A percentile compares a stretch with the other conserved stretches of the same genome.
Conservation (phyloP, 1,284 basidiomycete species). For the Leccinum pachyderme region DNA sequence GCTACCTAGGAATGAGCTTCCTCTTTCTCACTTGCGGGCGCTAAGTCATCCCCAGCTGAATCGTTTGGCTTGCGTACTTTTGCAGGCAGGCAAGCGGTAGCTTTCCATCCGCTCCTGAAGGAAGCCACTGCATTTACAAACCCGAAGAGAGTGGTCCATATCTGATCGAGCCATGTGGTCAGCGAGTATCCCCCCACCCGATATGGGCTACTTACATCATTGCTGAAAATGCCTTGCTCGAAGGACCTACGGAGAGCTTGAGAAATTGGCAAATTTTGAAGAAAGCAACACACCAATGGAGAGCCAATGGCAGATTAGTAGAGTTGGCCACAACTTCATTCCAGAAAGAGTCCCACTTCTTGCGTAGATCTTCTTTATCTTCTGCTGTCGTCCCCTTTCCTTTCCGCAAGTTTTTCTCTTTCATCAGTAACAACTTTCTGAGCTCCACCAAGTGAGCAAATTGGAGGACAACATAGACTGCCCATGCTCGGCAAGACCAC, state of each 20-base stretch:
- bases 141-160: constrained; percentile 62
- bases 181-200: not conserved
- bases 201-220: constrained; percentile 46
- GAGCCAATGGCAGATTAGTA: constrained; percentile 74
- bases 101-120: constrained; percentile 74
- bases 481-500: constrained; percentile 80
- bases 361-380: constrained; percentile 56
- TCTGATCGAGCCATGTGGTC: constrained; percentile 36
- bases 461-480: constrained; percentile 70
- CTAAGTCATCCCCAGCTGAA: constrained; percentile 4
- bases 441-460: constrained; percentile 71
- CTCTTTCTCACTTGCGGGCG: constrained; percentile 10
- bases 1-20: constrained; percentile 4
- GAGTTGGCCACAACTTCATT: constrained; percentile 74
- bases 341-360: constrained; percentile 68
- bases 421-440: constrained; percentile 51
- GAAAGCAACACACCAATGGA: constrained; percentile 70
- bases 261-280: constrained; percentile 2
- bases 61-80: not conserved
- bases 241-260: constrained; percentile 52
- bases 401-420: constrained; percentile 55
- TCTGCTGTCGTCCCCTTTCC: constrained; percentile 48
- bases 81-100: constrained; percentile 51
- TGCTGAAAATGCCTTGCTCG: constrained; percentile 61
- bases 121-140: constrained; percentile 62